phyloP scores from a whole-genome alignment of 441 rosid species.

The Populus hybrid region DNA sequence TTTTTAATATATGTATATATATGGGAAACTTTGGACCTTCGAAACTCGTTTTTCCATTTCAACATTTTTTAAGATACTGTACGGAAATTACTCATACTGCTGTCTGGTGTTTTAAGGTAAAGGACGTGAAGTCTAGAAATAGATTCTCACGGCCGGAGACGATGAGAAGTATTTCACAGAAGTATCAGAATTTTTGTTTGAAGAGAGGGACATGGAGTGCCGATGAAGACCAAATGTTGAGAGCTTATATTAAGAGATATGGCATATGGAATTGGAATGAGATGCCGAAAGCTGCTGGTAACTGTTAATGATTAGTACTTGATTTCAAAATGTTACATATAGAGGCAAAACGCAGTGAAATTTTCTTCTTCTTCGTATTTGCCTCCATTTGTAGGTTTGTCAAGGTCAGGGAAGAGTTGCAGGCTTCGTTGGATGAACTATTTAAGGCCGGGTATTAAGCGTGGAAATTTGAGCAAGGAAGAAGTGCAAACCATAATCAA shows the following conservation, averaged over 20 bases:
- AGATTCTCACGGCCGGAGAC: neutral
- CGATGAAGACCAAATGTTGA: slow-evolving; percentile 39
- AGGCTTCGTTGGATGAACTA: slow-evolving; percentile 52
- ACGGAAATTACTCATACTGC: neutral
- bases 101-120: neutral
- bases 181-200: neutral
- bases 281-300: slow-evolving; percentile 40
- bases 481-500: slow-evolving; percentile 36
- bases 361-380: neutral
- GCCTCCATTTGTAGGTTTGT: slow-evolving; percentile 26
- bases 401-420: slow-evolving; percentile 48
- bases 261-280: slow-evolving; percentile 49
- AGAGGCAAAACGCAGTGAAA: neutral
- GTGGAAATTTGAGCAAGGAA: slow-evolving; percentile 35
- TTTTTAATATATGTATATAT: too few relatives aligned
- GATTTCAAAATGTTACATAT: neutral
- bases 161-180: neutral
- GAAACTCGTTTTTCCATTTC: neutral
- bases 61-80: neutral
- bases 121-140: neutral
- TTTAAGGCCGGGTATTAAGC: slow-evolving; percentile 33
- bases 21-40: slow-evolving; percentile 11
- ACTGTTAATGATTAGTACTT: neutral
- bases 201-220: slow-evolving; percentile 35
- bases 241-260: slow-evolving; percentile 31